Evolutionary conservation across 352 stramenopile species (phyloP).

Genomic region (Phytophthora crassamura): DNA sequence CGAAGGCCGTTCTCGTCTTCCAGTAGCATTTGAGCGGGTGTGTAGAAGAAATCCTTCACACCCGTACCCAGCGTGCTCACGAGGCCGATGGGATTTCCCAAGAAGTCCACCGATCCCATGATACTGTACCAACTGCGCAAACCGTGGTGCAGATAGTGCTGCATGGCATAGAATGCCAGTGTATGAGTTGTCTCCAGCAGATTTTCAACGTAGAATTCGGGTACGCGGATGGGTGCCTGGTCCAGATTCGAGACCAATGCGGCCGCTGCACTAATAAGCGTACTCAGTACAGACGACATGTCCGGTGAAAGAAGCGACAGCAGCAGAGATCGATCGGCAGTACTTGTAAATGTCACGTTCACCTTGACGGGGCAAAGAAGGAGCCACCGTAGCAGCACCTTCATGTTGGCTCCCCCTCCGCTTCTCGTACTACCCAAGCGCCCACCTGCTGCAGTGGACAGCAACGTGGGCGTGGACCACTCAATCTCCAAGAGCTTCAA

Average conservation of each 20-base stretch:
- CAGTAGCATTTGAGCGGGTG: constrained; percentile 92
- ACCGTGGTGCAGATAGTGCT: constrained; percentile 88
- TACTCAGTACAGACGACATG: constrained; percentile 81
- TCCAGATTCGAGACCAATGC: constrained; percentile 88
- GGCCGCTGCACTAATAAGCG: constrained; percentile 80
- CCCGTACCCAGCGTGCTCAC: constrained; percentile 90
- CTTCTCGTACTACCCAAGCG: constrained; percentile 36
- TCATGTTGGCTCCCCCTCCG: constrained; percentile 61
- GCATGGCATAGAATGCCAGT: constrained; percentile 85
- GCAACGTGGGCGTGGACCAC: constrained; percentile 58
- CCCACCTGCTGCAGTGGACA: constrained; percentile 40
- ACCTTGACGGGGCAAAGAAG: constrained; percentile 87
- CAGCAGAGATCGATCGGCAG: constrained; percentile 81
- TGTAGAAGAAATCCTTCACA: constrained; percentile 96
- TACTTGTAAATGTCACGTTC: constrained; percentile 90
- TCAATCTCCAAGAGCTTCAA: constrained; percentile 62
- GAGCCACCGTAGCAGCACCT: constrained; percentile 81
- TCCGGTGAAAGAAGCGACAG: constrained; percentile 83
- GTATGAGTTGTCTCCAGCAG: constrained; percentile 88
- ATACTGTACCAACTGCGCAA: constrained; percentile 89
- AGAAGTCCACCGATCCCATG: constrained; percentile 89
- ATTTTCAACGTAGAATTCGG: constrained; percentile 92
- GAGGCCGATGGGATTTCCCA: constrained; percentile 92
- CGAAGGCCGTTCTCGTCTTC: constrained; percentile 88
- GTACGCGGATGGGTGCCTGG: constrained; percentile 87